These are phyloP conservation scores for Mortierella sp. DNA, from an alignment of 371 early-diverging fungal species.

Conservation along the genomic window DNA sequence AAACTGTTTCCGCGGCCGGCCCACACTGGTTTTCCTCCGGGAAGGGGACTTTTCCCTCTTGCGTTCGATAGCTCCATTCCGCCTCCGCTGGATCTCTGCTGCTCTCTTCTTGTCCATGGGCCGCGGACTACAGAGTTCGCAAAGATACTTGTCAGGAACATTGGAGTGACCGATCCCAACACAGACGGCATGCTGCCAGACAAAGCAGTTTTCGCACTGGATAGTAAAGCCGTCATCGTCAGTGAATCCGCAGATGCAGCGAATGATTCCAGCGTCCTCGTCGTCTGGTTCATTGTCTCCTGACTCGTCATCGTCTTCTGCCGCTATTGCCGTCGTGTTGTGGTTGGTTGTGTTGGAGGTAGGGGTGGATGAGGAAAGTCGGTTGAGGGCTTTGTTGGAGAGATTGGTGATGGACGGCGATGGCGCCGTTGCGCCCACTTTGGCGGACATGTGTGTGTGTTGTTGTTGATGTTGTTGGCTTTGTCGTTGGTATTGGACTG, in stretches of 20 bases:
- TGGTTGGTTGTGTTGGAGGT: neutral
- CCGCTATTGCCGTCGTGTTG: slow-evolving; percentile 12
- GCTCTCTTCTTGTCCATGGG: slow-evolving; percentile 61
- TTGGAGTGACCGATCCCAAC: slow-evolving; percentile 75
- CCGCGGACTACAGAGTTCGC: slow-evolving; percentile 85
- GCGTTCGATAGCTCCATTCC: slow-evolving; percentile 39
- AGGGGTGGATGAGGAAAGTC: slow-evolving; percentile 22
- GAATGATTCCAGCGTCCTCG: slow-evolving; percentile 90
- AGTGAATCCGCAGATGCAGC: slow-evolving; percentile 93
- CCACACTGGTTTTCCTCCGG: slow-evolving; percentile 29
- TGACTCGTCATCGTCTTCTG: slow-evolving; percentile 37
- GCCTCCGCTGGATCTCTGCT: slow-evolving; percentile 52
- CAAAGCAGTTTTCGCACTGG: slow-evolving; percentile 94
- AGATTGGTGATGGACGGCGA: slow-evolving; percentile 49
- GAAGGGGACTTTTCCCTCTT: slow-evolving; percentile 51
- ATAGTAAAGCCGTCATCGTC: slow-evolving; percentile 99
- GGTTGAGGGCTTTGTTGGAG: slow-evolving; percentile 37
- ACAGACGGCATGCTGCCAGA: slow-evolving; percentile 97
- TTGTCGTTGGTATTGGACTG: neutral
- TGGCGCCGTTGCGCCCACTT: slow-evolving; percentile 39
- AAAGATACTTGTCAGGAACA: slow-evolving; percentile 89
- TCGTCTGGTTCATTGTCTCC: slow-evolving; percentile 57
- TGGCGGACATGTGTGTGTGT: slow-evolving; percentile 35
- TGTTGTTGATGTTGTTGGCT: neutral
- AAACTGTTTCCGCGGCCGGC: slow-evolving; percentile 37